Conservation (phyloP, 768 basidiomycete genomes). For the Panaeolus cyanescens region DNA sequence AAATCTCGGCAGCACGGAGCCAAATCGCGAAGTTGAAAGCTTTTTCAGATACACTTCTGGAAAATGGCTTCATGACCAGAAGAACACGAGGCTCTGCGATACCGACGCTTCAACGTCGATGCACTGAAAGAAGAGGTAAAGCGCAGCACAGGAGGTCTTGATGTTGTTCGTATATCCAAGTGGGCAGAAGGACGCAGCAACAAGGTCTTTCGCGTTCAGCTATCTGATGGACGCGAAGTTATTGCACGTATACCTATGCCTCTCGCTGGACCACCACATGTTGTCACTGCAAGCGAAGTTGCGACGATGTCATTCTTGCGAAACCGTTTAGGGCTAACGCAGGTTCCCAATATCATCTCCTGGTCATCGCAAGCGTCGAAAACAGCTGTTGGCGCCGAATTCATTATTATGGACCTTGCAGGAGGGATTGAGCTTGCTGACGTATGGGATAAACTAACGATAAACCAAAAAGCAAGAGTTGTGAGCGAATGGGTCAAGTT, state of each 20-base stretch:
- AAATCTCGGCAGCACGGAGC: too few relatives aligned
- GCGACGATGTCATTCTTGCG: conserved; percentile 14
- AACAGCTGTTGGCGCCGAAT: conserved; percentile 11
- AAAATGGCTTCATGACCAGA: conserved; percentile 12
- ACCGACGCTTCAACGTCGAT: conserved; percentile 14
- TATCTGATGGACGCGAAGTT: conserved; percentile 10
- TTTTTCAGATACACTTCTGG: conserved; percentile 14
- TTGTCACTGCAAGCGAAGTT: conserved; percentile 18
- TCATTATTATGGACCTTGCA: conserved; percentile 12
- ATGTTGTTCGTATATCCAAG: conserved; percentile 3
- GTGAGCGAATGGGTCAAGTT: neutral
- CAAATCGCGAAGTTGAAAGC: too few relatives aligned
- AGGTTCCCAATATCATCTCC: conserved; percentile 10
- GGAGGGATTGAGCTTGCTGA: conserved; percentile 8
- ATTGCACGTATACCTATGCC: conserved; percentile 16
- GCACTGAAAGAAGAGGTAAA: conserved; percentile 9
- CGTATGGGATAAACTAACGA: conserved; percentile 1
- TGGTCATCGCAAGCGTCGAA: conserved; percentile 8
- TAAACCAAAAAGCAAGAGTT: neutral
- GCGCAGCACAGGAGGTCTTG: conserved; percentile 5
- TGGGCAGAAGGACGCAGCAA: conserved; percentile 12
- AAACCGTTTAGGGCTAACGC: conserved; percentile 9
- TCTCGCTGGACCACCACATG: conserved; percentile 10
- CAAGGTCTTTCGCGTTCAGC: conserved; percentile 13
- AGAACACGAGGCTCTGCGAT: conserved; percentile 12